Evolutionary conservation across 208 protist genomes (phyloP).

Genomic region (Acanthamoeba culbertsoni): DNA sequence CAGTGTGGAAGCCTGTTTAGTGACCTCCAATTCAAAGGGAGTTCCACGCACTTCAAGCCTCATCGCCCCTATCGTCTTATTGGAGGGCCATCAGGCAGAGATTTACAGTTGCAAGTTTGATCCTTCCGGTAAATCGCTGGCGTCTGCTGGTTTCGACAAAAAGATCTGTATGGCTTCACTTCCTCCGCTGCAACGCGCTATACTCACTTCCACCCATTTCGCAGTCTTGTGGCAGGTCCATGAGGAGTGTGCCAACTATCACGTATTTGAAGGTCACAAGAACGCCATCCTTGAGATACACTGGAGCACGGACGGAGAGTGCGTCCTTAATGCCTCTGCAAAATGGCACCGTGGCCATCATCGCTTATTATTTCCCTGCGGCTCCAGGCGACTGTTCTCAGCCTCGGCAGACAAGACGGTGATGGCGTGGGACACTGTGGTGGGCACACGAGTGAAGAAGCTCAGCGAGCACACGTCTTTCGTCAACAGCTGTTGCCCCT

Average conservation of each 20-base stretch:
- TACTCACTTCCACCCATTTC: neutral
- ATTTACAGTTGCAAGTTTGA: slow-evolving; percentile 77
- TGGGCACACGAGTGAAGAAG: slow-evolving; percentile 73
- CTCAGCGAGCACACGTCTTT: slow-evolving; percentile 70
- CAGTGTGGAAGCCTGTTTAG: neutral
- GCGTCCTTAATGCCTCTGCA: neutral
- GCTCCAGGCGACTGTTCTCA: slow-evolving; percentile 60
- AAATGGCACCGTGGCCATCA: too few species aligned
- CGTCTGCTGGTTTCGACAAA: slow-evolving; percentile 80
- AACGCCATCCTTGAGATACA: slow-evolving; percentile 78
- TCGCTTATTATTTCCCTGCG: too few species aligned
- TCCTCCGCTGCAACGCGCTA: neutral
- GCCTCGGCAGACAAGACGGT: slow-evolving; percentile 79
- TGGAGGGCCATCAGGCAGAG: slow-evolving; percentile 78
- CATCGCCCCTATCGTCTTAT: slow-evolving; percentile 80
- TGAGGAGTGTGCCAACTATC: slow-evolving; percentile 80
- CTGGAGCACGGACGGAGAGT: slow-evolving; percentile 72
- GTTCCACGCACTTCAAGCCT: slow-evolving; percentile 80
- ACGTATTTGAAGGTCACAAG: slow-evolving; percentile 77
- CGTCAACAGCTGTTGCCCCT: slow-evolving; percentile 75
- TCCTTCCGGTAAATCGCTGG: slow-evolving; percentile 70
- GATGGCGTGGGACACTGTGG: slow-evolving; percentile 74
- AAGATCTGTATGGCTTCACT: slow-evolving; percentile 69
- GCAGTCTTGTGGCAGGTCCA: slow-evolving; percentile 81
- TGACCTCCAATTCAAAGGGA: neutral